A percentile compares a stretch with the other conserved stretches of the same genome.
phyloP scores from a whole-genome alignment of 768 basidiomycete genomes.

The Pholiota conissans region DNA sequence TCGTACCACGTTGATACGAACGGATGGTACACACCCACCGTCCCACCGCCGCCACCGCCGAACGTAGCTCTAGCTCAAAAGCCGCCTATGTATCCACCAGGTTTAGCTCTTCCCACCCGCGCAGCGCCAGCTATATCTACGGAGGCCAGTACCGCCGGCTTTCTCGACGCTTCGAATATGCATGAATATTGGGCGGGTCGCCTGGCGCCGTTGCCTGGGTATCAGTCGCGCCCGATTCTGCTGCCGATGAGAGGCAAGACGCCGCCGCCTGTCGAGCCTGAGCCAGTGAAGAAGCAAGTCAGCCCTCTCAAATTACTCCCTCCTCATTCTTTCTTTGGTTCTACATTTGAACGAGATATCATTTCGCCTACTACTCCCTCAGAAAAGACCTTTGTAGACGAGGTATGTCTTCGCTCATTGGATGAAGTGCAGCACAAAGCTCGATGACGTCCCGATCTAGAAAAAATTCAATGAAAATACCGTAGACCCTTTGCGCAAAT shows the following conservation, averaged over 20 bases:
- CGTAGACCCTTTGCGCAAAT: too few relatives aligned
- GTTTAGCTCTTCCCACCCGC: slow-evolving; percentile 9
- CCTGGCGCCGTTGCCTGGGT: slow-evolving; percentile 43
- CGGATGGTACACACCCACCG: slow-evolving; percentile 12
- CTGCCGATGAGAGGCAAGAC: slow-evolving; percentile 22
- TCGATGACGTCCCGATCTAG: background rate
- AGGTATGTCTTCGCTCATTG: background rate
- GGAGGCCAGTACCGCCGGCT: background rate
- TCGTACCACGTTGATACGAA: slow-evolving; percentile 12
- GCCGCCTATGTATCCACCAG: slow-evolving; percentile 17
- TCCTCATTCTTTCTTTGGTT: slow-evolving; percentile 12
- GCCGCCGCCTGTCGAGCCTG: slow-evolving; percentile 12
- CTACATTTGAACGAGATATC: slow-evolving; percentile 8
- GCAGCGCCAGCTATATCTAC: background rate
- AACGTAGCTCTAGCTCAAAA: background rate
- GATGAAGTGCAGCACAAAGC: background rate
- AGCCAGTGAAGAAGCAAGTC: slow-evolving; percentile 7
- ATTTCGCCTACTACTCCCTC: slow-evolving; percentile 16
- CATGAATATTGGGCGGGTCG: slow-evolving; percentile 42
- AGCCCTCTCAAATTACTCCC: slow-evolving; percentile 7
- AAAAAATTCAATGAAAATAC: slow-evolving; percentile 9
- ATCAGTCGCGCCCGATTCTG: slow-evolving; percentile 33
- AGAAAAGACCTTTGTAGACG: background rate
- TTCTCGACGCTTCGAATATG: slow-evolving; percentile 10
- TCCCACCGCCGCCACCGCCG: background rate